Conservation (phyloP, 305 asterid species). For the Fraxinus dipetala region DNA sequence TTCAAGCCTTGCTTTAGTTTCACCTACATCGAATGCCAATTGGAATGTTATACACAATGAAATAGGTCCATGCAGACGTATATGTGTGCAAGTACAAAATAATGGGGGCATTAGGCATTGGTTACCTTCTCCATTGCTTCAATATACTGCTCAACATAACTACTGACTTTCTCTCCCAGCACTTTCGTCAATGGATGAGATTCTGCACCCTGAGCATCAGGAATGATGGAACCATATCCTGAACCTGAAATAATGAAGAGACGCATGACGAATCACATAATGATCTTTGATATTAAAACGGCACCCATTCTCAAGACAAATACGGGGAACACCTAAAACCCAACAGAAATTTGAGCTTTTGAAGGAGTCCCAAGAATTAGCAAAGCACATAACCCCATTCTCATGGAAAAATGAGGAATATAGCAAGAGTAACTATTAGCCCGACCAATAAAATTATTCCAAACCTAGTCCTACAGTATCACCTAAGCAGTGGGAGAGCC, state of each 20-base stretch:
- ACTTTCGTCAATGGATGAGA: slow-evolving; percentile 66
- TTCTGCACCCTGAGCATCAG: slow-evolving; percentile 66
- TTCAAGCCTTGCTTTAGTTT: slow-evolving; percentile 91
- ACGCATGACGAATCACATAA: slow-evolving; percentile 1
- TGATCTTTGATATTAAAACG: not conserved
- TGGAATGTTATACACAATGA: slow-evolving; percentile 21
- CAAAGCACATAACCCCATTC: not conserved
- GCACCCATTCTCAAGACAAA: not conserved
- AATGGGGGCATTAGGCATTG: slow-evolving; percentile 17
- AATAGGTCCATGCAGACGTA: not conserved
- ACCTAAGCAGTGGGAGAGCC: not conserved
- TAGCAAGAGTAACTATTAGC: not conserved
- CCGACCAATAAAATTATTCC: not conserved
- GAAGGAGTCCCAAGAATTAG: not conserved
- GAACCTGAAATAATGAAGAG: slow-evolving; percentile 42
- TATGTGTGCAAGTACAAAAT: slow-evolving; percentile 10
- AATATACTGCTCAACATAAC: slow-evolving; percentile 58
- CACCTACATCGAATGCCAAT: slow-evolving; percentile 48
- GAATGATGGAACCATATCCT: slow-evolving; percentile 78
- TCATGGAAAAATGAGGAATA: not conserved
- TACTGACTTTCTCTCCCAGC: slow-evolving; percentile 69
- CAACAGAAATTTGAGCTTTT: not conserved
- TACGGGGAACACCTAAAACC: not conserved
- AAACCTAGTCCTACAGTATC: slow-evolving; percentile 1
- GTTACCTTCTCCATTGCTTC: slow-evolving; percentile 92